Evolutionary conservation across 371 early-diverging fungal species (phyloP).

Genomic region (Circinella umbellata): DNA sequence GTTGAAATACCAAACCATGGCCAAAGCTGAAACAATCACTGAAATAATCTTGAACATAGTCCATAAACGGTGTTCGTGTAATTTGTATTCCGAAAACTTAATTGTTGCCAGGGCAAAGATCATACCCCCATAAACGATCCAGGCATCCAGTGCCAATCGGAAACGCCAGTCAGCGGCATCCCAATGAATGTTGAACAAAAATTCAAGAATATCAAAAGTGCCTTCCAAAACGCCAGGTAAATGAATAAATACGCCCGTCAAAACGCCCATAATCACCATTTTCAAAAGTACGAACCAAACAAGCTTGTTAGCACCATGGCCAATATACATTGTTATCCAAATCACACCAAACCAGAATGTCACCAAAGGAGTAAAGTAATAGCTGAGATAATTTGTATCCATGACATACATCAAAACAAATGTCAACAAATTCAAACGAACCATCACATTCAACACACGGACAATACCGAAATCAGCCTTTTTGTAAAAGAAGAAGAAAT

Average conservation of each 20-base stretch:
- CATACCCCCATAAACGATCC: conserved; percentile 68
- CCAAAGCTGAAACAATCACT: conserved; percentile 34
- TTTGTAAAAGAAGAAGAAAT: conserved; percentile 71
- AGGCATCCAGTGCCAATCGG: conserved; percentile 63
- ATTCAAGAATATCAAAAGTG: conserved; percentile 38
- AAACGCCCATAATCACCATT: conserved; percentile 41
- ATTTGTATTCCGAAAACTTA: conserved; percentile 47
- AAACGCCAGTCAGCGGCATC: conserved; percentile 69
- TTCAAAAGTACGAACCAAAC: conserved; percentile 54
- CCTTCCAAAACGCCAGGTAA: conserved; percentile 47
- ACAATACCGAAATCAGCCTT: conserved; percentile 68
- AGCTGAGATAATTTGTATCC: conserved; percentile 70
- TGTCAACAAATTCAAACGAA: conserved; percentile 73
- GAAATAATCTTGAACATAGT: conserved; percentile 28
- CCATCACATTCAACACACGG: conserved; percentile 65
- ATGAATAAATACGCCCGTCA: conserved; percentile 47
- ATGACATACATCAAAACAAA: conserved; percentile 67
- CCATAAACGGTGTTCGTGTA: conserved; percentile 48
- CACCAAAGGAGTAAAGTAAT: conserved; percentile 80
- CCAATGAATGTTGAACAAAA: conserved; percentile 59
- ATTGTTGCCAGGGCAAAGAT: conserved; percentile 51
- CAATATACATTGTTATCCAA: conserved; percentile 68
- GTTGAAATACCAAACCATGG: conserved; percentile 50
- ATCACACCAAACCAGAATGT: conserved; percentile 73
- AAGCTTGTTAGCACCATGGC: conserved; percentile 48